Evolutionary conservation across 2,329 filamentous ascomycete genomes (phyloP), one percentile per base, ranked within the genome.

Genomic region (Talaromyces sp.): DNA sequence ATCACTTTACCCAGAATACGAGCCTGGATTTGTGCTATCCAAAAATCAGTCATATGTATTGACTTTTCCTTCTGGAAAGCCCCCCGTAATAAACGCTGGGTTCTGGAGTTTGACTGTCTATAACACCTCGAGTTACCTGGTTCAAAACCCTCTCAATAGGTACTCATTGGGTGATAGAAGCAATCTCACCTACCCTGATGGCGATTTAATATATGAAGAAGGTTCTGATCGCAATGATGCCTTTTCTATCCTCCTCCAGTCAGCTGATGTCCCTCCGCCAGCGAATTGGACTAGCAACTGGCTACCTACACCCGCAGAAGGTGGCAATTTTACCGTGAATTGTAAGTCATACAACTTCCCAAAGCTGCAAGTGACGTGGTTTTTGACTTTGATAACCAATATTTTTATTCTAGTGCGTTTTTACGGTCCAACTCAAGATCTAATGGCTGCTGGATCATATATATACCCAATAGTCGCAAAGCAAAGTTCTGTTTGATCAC

Each of bases 91-190:
- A 6, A 12, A 34, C 10, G 31, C 31, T 16, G 70, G 70, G 0
- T 73, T 72, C 61, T 72, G 71, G 70, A 70, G 68, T 61, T 9
- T 73, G 58, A 68, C 68, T 0, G 62, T 65, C 16, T 72, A 75
- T 55, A 63, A 69, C 64, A 47, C 50, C 9, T 56, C 66, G 3
- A 61, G 66, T 28, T 67, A 64, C 18, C 64, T 74, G 3, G 64
- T 73, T 33, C 23, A 58, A 4, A 73, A 73, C 58, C n/a, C 55
- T 1, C 50, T 67, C 30, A 51, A 68, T 33, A 60, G 62, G 4
- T 73, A 70, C 56, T 62, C 65, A 2, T 55, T 73, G 5, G 68
- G 69, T 3, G 68, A 69, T 57, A 64, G 68, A 7, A 66, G 63
- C 47, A 67, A 68, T 53, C 44, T 74, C 30, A 72, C 66, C 2